phyloP scores from a whole-genome alignment of 2,329 filamentous ascomycete species.

The Trichoderma afroharzianum region DNA sequence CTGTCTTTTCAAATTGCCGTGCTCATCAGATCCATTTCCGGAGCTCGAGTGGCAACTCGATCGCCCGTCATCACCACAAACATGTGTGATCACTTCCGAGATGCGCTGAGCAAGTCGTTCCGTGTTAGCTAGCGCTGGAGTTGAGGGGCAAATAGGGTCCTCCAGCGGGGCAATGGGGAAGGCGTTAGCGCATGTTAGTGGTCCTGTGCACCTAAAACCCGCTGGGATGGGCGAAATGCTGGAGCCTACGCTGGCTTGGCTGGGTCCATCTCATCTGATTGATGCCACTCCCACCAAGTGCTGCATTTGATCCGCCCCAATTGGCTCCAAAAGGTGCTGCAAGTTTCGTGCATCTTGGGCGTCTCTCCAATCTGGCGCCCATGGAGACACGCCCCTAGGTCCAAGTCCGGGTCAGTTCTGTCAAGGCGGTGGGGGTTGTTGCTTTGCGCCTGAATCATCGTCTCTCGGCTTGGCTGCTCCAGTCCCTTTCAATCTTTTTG shows the following conservation, averaged over 20 bases:
- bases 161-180: slow-evolving; percentile 1
- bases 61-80: background rate
- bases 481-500: background rate
- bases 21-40: background rate
- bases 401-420: background rate
- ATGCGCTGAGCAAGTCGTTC: background rate
- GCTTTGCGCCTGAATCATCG: background rate
- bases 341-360: background rate
- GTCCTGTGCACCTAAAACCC: background rate
- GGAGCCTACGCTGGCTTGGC: slow-evolving; percentile 10
- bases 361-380: background rate
- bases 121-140: background rate
- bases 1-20: background rate
- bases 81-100: background rate
- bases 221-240: background rate
- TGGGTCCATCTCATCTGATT: background rate
- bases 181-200: background rate
- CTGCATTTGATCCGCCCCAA: background rate
- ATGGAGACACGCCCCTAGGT: slow-evolving; percentile 17
- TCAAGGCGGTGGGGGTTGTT: background rate
- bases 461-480: background rate
- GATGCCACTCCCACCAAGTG: background rate
- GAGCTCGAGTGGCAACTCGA: background rate
- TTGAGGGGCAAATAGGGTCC: slow-evolving; percentile 5
- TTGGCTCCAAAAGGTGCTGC: slow-evolving; percentile 4